phyloP scores from a whole-genome alignment of 257 asterid species.

The Jacaranda mimosifolia region DNA sequence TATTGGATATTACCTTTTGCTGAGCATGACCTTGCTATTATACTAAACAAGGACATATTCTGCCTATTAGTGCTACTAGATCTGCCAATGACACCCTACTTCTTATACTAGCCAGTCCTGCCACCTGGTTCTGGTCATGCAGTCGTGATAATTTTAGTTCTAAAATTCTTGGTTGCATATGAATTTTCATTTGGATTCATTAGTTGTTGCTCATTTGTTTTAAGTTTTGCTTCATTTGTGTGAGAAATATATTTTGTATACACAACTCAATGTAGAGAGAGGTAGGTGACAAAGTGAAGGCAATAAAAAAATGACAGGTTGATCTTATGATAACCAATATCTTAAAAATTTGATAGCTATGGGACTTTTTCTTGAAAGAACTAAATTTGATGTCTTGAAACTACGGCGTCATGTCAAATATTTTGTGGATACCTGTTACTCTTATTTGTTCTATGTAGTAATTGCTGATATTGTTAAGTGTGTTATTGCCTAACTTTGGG shows the following conservation, averaged over 20 bases:
- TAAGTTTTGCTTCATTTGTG: background rate
- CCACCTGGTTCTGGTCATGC: background rate
- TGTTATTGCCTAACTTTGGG: background rate
- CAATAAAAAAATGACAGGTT: background rate
- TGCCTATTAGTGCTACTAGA: background rate
- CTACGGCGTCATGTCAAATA: conserved; percentile 2
- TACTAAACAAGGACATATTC: background rate
- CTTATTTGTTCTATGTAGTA: background rate
- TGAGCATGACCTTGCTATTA: background rate
- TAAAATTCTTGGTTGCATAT: background rate
- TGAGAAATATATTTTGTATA: background rate
- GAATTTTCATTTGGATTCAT: background rate
- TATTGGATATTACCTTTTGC: background rate
- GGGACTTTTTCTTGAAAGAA: background rate
- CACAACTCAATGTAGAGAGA: background rate
- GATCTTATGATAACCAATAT: background rate
- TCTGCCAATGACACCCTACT: background rate
- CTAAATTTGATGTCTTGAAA: background rate
- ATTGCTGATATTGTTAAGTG: background rate
- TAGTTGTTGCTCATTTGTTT: background rate
- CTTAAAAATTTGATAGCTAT: background rate
- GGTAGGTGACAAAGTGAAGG: background rate
- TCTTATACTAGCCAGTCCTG: background rate
- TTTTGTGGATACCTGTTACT: conserved; percentile 5
- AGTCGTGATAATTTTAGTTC: background rate